Evolutionary conservation across 495 filamentous ascomycete species (phyloP), one percentile per base, ranked within the genome.

Genomic region (Neurospora discreta): DNA sequence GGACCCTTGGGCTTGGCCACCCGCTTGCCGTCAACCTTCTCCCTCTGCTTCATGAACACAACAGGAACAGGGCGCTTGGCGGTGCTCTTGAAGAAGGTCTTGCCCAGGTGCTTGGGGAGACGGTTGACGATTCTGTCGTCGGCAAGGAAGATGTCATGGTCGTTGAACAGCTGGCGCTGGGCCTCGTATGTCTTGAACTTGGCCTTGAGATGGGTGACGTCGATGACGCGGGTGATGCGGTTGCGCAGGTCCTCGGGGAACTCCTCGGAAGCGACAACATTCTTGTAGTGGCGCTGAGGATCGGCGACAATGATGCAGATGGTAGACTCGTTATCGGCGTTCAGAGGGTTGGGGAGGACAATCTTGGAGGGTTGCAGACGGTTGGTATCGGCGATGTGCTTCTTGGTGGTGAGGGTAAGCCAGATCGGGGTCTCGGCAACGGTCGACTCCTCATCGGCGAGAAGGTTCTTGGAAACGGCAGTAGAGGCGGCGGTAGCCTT

Each of bases 221-320:
- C 91, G 74, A 99, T 91, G 36, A 98, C 90, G 69, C 91, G 86
- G 39, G 88, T 91, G 75, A 99, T 92, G 71, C 89, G 88, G 74
- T 88, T 86, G 74, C 88, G 85, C 41, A 96, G 85, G 9, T 86
- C 85, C 70, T 88, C 80, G 6, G 95, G 94, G 82, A 97, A 95
- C 20, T 90, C 84, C 33, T 89, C 84, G 74, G 90, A 85, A 42
- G 88, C 88, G 74, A 97, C 85, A 69, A 94, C 84, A 81, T 98
- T 92, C 85, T 98, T 98, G 84, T 94, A 94, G 23, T 85, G 82
- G 69, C 95, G 90, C 84, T 97, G 93, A 15, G 95, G 95, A 78
- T 97, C 82, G 60, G 84, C 84, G 41, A 81, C 82, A 73, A 84
- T 94, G 69, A 97, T 84, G 80, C 94, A 97, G 76, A 96, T 89